Base-by-base conservation (phyloP, 2,329 filamentous ascomycete genomes). In the Sporothrix brunneoviolacea region DNA sequence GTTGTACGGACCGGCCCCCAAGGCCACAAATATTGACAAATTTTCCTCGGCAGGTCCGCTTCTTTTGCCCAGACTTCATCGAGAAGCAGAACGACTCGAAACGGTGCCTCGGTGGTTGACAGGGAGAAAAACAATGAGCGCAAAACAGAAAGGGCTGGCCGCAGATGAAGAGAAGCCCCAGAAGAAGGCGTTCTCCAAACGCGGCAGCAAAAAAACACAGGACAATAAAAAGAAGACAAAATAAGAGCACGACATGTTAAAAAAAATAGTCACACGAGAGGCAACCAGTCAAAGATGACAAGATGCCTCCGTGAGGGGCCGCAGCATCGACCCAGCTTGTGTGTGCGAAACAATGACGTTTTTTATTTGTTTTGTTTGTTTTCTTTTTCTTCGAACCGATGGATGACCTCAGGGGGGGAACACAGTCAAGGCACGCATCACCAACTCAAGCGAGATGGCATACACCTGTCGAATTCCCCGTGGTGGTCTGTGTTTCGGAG, bases 311-410 rank as follows among this genome's bases (percentile, higher is more conserved):
- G 64, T 66, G 68, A 40, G 71, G 68, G 72, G 71, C 61, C 72
- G 73, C 67, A 76, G 73, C 71, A 77, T 76, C 73, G 73, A 73
- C 74, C 73, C 71, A 69, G 65, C 66, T 49, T 51, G 52, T 48
- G 5, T 5, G 24, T 10, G 24, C 21, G 32, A 13, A 19, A 28
- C 12, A 15, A 32, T 16, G 13, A 10, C 37, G 30, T 28, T 38
- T 36, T 38, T 19, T 33, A 33, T 38, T 32, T 50, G 40, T 38
- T 10, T 30, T 38, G 36, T 22, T 43, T 35, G 35, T 49, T 38
- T 27, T 5, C 6, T 28, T 28, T 28, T 10, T 28, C 24, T 28
- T 41, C 16, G 27, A 8, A 16, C n/a, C 12, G 24, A 28, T 5
- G 24, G 6, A 10, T 6, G 24, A 10, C 24, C 10, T 5, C 6